phyloP scores from a whole-genome alignment of 305 asterid genomes.

The Fraxinus sp. region DNA sequence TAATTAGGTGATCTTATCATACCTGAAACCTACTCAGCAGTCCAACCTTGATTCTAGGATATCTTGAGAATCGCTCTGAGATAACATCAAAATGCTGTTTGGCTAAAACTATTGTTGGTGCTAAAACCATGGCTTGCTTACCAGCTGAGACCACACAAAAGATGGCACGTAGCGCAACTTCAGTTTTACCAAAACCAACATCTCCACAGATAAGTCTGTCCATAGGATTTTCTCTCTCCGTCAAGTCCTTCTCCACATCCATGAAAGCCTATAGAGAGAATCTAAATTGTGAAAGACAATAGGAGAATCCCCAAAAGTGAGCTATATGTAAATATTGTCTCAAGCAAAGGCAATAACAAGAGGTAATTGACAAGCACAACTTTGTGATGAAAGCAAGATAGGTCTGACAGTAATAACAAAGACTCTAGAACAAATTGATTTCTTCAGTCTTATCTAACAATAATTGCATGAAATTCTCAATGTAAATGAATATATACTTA shows the following conservation, averaged over 20 bases:
- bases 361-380: constrained; percentile 17
- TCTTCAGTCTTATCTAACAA: constrained; percentile 10
- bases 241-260: constrained; percentile 90
- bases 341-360: constrained; percentile 15
- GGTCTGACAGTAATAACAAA: constrained; percentile 13
- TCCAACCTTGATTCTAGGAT: constrained; percentile 64
- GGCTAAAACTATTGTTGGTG: constrained; percentile 93
- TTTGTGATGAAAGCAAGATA: constrained; percentile 20
- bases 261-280: constrained; percentile 72
- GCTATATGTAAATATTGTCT: constrained; percentile 15
- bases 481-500: constrained; percentile 10
- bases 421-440: neutral
- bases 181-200: constrained; percentile 98
- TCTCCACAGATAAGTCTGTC: constrained; percentile 95
- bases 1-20: constrained; percentile 20
- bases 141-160: constrained; percentile 86
- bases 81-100: constrained; percentile 90
- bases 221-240: constrained; percentile 93
- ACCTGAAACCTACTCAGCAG: constrained; percentile 98
- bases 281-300: constrained; percentile 39
- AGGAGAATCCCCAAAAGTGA: constrained; percentile 34
- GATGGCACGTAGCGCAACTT: constrained; percentile 96
- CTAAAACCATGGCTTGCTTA: constrained; percentile 92
- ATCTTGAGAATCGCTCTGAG: constrained; percentile 75
- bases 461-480: constrained; percentile 13